Evolutionary conservation across 495 filamentous ascomycete genomes (phyloP).

Genomic region (Hypoxylon perforatum): DNA sequence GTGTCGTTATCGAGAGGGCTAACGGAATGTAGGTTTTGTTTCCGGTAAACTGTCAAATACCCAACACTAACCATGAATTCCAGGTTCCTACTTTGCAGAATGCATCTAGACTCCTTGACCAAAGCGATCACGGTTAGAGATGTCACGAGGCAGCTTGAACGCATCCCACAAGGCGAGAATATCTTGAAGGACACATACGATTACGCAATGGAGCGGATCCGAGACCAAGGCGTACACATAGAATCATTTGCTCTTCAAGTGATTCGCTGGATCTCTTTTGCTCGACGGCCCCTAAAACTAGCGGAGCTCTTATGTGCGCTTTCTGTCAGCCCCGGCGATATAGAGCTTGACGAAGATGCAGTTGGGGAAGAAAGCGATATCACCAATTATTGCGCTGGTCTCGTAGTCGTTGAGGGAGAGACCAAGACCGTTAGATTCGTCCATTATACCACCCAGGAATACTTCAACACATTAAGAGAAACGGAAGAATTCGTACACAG

Average conservation of each 20-base stretch:
- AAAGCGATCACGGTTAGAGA: slow-evolving; percentile 48
- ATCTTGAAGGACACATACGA: slow-evolving; percentile 49
- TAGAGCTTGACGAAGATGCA: slow-evolving; percentile 44
- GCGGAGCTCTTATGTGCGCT: slow-evolving; percentile 52
- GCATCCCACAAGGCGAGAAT: slow-evolving; percentile 38
- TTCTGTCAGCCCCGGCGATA: slow-evolving; percentile 37
- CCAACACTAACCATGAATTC: slow-evolving; percentile 2
- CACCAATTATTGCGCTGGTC: slow-evolving; percentile 47
- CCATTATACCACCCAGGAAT: slow-evolving; percentile 49
- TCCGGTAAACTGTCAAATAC: neutral
- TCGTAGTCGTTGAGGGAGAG: slow-evolving; percentile 50
- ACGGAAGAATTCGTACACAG: slow-evolving; percentile 40
- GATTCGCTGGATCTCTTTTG: slow-evolving; percentile 47
- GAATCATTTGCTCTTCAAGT: slow-evolving; percentile 44
- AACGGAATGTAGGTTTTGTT: slow-evolving; percentile 31
- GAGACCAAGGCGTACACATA: slow-evolving; percentile 42
- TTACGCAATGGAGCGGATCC: slow-evolving; percentile 54
- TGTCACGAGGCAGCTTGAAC: slow-evolving; percentile 39
- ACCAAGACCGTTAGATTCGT: slow-evolving; percentile 47
- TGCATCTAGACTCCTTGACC: slow-evolving; percentile 52
- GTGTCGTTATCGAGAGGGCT: slow-evolving; percentile 27
- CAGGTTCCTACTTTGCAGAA: slow-evolving; percentile 57
- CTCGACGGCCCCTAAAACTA: slow-evolving; percentile 38
- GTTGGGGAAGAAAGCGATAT: slow-evolving; percentile 42
- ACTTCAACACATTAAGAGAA: slow-evolving; percentile 45